Evolutionary conservation across 306 rosid species (phyloP), one percentile per base, ranked within the genome.

Genomic region (Lupinus albus): DNA sequence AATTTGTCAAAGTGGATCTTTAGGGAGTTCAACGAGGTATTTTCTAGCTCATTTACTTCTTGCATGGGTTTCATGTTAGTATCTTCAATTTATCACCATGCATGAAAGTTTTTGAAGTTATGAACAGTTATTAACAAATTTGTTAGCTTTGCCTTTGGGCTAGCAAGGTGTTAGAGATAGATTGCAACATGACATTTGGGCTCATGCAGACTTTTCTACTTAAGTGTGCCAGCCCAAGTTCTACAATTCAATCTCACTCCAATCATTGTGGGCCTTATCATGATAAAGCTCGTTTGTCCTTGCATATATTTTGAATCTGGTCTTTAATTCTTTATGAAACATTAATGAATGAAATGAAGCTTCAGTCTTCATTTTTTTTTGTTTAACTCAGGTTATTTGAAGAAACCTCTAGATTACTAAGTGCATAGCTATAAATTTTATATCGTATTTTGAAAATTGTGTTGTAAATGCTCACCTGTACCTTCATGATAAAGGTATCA

Each of bases 11-110:
- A 74, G 80, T 90, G 99, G 97, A 84, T 88, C 50, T 86, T 93
- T 61, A 83, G 99, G 85, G 96, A 93, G 76, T 93, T 76, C 76
- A 93, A 93, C 5, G 97, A 93, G 99, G 99, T 90, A 88, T 32
- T 28, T 52, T 25, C 4, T 2, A 13, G 18, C 8, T 28, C 39
- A 8, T 58, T 17, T 57, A 25, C 63, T 51, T 18, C 28, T 41
- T 15, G 45, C 45, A 28, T 51, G 61, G 39, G 8, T 38, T 52
- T 52, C 51, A 15, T 38, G 49, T 10, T 14, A 4, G 65, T 14
- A 14, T 42, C 36, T 53, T 16, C 21, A 67, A 12, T 16, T 38
- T 17, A 36, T 35, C 33, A 25, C 25, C 28, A 15, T 18, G 21
- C 8, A 44, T 28, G 46, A 57, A 47, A 45, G 25, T 7, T 30